Evolutionary conservation across 805 yeast species (phyloP), one percentile per base, ranked within the genome.

Genomic region (Saturnispora sekii): DNA sequence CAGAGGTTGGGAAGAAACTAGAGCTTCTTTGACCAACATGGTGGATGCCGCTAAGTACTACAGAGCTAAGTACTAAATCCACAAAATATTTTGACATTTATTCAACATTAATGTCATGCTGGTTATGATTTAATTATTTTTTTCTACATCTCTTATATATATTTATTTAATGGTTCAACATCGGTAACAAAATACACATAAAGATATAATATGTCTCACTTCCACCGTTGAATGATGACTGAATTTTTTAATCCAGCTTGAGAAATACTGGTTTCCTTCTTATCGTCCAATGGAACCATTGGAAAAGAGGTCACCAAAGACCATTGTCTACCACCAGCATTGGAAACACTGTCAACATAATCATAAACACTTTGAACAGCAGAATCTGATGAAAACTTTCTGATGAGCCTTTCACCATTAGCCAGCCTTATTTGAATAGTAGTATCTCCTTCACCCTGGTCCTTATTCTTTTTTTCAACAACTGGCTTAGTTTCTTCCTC

Each of bases 1-100:
- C 70, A 89, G 98, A 83, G 96, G 95, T 61, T 93, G 98, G 98
- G 87, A 84, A 61, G 98, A 93, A 80, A 86, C 90, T 62, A 87
- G 74, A 67, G 88, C 81, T 65, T 87, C 95, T 63, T 82, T 93
- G 72, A 85, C 95, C 70, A 85, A 93, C 76, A 93, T 93, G 98
- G 97, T 93, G 68, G 93, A 84, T 58, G 97, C 98, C 65, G 97
- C 97, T 65, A 90, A 93, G 79, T 79, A 77, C 73, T 90, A 76
- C 95, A 85, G 94, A 68, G 61, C 56, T 51, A 54, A 61, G 58
- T 53, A 68, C 60, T 58, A 58, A 44, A 39, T 44, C 38, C 32
- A 29, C 29, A 31, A 32, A 32, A 34, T 15, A 41, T 38, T 35
- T 35, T 48, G 48, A 47, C 66, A 63, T 61, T 59, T 59, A 63